phyloP scores from a whole-genome alignment of 2,329 filamentous ascomycete genomes.

The Paecilomyces fulvus region DNA sequence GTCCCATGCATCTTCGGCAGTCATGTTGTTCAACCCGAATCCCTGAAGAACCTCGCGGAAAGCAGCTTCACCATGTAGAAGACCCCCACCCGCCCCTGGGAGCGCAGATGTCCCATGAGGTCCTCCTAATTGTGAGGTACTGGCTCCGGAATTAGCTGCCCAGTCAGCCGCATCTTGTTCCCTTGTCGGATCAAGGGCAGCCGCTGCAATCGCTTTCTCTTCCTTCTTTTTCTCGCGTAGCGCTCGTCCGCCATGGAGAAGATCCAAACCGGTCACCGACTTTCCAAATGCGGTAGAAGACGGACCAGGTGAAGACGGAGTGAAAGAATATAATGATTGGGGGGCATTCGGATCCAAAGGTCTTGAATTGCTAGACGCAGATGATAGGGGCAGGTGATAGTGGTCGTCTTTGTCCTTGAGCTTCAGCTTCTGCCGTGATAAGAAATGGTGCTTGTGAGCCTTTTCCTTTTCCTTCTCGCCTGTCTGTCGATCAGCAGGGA shows the following conservation, averaged over 20 bases:
- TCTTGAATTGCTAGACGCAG: constrained; percentile 56
- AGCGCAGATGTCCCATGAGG: constrained; percentile 30
- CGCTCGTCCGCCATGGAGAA: constrained; percentile 67
- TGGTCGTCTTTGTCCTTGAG: constrained; percentile 55
- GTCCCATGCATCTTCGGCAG: constrained; percentile 58
- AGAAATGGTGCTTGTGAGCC: constrained; percentile 52
- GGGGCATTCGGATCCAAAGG: constrained; percentile 56
- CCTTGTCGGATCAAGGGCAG: constrained; percentile 16
- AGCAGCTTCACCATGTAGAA: constrained; percentile 24
- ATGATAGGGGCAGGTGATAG: constrained; percentile 50
- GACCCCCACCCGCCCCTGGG: constrained; percentile 21
- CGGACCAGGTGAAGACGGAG: constrained; percentile 54
- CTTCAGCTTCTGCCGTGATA: constrained; percentile 58
- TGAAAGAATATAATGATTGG: constrained; percentile 58
- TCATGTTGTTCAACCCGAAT: constrained; percentile 62
- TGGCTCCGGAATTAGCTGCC: constrained; percentile 17
- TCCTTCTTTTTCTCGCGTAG: constrained; percentile 74
- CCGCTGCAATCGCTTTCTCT: constrained; percentile 44
- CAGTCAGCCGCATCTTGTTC: constrained; percentile 31
- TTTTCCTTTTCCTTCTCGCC: constrained; percentile 21
- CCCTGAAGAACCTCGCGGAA: constrained; percentile 35
- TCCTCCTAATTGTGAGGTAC: constrained; percentile 17
- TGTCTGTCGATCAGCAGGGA: constrained; percentile 38
- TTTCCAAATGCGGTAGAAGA: constrained; percentile 62
- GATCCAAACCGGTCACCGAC: constrained; percentile 70